phyloP scores from a whole-genome alignment of 2,329 filamentous ascomycete genomes.

The Rugonectria rugulosa region DNA sequence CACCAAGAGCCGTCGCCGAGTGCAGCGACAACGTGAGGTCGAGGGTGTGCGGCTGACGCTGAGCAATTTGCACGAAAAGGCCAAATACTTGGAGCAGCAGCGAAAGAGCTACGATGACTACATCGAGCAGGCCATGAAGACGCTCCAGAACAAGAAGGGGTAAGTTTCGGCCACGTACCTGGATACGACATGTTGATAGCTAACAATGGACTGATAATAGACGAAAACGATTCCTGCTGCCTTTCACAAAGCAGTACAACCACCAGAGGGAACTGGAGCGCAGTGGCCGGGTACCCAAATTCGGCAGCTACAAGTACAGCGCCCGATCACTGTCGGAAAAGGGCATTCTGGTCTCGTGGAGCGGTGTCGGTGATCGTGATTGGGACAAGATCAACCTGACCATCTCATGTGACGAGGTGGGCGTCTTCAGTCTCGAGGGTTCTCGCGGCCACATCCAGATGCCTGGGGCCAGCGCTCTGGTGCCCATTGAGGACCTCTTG shows the following conservation, averaged over 20 bases:
- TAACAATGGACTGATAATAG: constrained; percentile 51
- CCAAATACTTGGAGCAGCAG: constrained; percentile 91
- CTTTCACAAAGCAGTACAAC: constrained; percentile 98
- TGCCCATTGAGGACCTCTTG: constrained; percentile 91
- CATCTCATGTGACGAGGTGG: constrained; percentile 92
- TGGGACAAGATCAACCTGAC: constrained; percentile 95
- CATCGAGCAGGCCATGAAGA: constrained; percentile 98
- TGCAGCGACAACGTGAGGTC: constrained; percentile 90
- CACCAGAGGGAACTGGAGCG: constrained; percentile 96
- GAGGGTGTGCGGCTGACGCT: constrained; percentile 83
- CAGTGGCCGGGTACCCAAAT: constrained; percentile 92
- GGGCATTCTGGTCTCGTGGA: constrained; percentile 93
- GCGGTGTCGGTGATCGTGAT: constrained; percentile 80
- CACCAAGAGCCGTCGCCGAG: constrained; percentile 90
- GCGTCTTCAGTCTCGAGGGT: constrained; percentile 91
- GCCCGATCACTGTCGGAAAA: constrained; percentile 89
- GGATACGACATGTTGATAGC: constrained; percentile 13
- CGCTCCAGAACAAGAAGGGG: constrained; percentile 95
- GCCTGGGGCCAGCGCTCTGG: constrained; percentile 85
- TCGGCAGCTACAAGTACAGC: constrained; percentile 97
- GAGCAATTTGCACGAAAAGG: constrained; percentile 81
- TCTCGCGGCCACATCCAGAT: constrained; percentile 94
- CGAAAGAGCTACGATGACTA: constrained; percentile 99
- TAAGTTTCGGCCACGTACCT: constrained; percentile 48
- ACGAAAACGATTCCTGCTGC: constrained; percentile 92